Percentiles rank a stretch among this genome's conserved stretches.
These are phyloP conservation scores for Rhizopogon vulgaris DNA, from an alignment of 768 basidiomycete species.

Conservation along the genomic window DNA sequence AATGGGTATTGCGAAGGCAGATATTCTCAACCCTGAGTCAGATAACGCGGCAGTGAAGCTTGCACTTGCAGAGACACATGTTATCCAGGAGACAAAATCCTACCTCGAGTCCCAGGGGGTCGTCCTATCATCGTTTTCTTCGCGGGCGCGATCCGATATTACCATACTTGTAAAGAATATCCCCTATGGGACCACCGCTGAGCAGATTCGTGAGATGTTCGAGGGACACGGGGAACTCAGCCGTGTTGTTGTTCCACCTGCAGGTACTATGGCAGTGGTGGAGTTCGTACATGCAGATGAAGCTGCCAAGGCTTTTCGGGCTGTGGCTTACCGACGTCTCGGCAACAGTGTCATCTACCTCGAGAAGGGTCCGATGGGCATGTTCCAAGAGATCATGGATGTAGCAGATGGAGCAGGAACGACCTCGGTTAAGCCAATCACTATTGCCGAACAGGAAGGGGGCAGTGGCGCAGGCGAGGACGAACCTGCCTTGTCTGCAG, in stretches of 20 bases:
- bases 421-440: conserved; percentile 27
- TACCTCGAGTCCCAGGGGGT: conserved; percentile 81
- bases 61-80: conserved; percentile 92
- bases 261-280: conserved; percentile 89
- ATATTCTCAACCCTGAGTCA: conserved; percentile 81
- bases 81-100: conserved; percentile 90
- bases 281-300: conserved; percentile 73
- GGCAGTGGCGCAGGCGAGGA: conserved; percentile 30
- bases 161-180: conserved; percentile 94
- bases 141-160: conserved; percentile 60
- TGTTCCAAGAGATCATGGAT: conserved; percentile 50
- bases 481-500: conserved; percentile 46
- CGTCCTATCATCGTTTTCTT: conserved; percentile 50
- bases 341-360: conserved; percentile 90
- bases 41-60: conserved; percentile 87
- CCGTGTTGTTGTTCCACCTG: conserved; percentile 80
- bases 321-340: conserved; percentile 79
- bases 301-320: conserved; percentile 70
- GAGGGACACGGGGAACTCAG: conserved; percentile 63
- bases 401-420: conserved; percentile 13
- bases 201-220: conserved; percentile 78
- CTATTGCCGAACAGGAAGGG: conserved; percentile 38
- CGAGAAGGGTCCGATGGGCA: conserved; percentile 83
- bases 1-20: conserved; percentile 81
- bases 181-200: conserved; percentile 77